Conservation (phyloP, 257 asterid genomes). For the Perilla frutescens region DNA sequence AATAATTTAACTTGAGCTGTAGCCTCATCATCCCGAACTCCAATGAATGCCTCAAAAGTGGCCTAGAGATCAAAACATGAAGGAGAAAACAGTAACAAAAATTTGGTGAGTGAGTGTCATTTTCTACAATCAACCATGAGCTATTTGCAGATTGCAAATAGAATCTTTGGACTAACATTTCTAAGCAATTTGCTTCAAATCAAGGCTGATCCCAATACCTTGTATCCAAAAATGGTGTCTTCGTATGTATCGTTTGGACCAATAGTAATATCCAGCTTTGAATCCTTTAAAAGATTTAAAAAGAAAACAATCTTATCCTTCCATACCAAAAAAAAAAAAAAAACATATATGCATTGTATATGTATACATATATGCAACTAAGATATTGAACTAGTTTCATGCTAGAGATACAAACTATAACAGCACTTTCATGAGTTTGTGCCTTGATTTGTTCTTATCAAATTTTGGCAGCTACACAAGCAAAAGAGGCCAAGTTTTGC, state of each 20-base stretch:
- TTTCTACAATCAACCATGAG: not conserved
- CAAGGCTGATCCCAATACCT: conserved; percentile 56
- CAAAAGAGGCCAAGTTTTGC: not conserved
- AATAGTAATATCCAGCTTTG: conserved; percentile 89
- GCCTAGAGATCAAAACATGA: conserved; percentile 56
- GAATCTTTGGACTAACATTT: no score
- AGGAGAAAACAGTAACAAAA: conserved; percentile 1
- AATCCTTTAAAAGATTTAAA: conserved; percentile 58
- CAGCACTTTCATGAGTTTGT: no score
- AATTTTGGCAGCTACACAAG: not conserved
- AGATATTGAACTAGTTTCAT: no score
- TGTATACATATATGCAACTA: no score
- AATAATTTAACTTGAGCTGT: conserved; percentile 86
- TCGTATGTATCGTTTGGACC: conserved; percentile 99
- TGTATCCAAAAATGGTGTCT: conserved; percentile 88
- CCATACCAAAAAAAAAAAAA: not conserved
- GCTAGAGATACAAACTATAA: no score
- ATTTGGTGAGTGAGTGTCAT: not conserved
- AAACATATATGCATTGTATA: not conserved
- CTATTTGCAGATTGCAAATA: not conserved
- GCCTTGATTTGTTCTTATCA: not conserved
- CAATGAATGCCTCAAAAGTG: conserved; percentile 93
- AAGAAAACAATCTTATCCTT: conserved; percentile 1
- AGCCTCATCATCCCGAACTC: conserved; percentile 88
- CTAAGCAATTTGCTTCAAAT: no score